These are phyloP conservation scores for Suillus variegatus DNA, from an alignment of 768 basidiomycete species.

Conservation along the genomic window DNA sequence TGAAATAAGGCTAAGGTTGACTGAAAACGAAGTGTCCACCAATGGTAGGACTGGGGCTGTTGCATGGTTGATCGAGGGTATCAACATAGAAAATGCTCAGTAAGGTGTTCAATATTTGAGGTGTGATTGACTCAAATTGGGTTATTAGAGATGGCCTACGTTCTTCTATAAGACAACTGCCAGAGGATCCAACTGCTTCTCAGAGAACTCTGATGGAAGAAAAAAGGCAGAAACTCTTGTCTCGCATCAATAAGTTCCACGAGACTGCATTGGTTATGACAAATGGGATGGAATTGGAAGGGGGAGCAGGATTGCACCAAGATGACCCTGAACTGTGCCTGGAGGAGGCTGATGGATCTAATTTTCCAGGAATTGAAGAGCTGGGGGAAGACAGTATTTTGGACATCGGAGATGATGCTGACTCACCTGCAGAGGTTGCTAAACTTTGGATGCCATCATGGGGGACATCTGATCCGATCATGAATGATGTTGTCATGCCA, in stretches of 20 bases:
- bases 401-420: not conserved
- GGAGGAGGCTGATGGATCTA: not conserved
- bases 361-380: not conserved
- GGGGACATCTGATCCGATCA: not conserved
- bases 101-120: not conserved
- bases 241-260: not conserved
- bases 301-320: not conserved
- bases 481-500: not conserved
- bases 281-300: not conserved
- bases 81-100: slow-evolving; percentile 9
- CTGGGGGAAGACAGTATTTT: not conserved
- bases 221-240: not conserved
- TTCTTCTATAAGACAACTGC: not conserved
- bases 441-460: slow-evolving; percentile 9
- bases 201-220: not conserved
- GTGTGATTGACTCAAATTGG: not conserved
- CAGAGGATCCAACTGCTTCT: slow-evolving; percentile 2
- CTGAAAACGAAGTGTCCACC: not conserved
- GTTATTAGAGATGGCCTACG: slow-evolving; percentile 4
- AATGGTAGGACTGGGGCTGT: slow-evolving; percentile 2
- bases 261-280: not conserved
- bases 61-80: slow-evolving; percentile 6
- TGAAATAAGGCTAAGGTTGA: slow-evolving; percentile 4
- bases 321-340: not conserved
- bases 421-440: not conserved